Base-by-base conservation (phyloP, 441 rosid species). In the Breynia disticha region DNA sequence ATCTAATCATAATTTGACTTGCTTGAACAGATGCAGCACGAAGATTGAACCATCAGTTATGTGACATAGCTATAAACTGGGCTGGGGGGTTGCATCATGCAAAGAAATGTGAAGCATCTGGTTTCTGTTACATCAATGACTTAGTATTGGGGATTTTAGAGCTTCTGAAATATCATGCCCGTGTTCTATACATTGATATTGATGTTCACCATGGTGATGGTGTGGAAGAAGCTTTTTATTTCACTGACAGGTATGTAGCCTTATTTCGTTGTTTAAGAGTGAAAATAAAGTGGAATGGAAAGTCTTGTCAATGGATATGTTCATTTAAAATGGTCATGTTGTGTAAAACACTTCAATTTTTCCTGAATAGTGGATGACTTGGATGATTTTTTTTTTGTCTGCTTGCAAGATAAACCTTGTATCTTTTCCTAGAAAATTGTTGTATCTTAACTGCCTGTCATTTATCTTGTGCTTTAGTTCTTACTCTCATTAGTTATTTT, bases 191-290 rank as follows among this genome's bases (percentile, higher is more conserved):
- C 57, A 76, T 93, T 57, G 98, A 93, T 71, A 93, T 93, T 49
- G 97, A 93, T 56, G 98, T 93, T 64, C 98, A 93, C 80, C 98
- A 93, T 14, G 98, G 98, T 63, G 98, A 93, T 74, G 97, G 98
- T n/a, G 97, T 93, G 32, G 98, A 93, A 78, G 98, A 93, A 72
- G 97, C 98, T 53, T 93, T 93, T 76, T 93, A 84, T 72, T 89
- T 93, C 63, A 93, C 98, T 52, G 95, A 93, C 76, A 86, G 97
- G 98, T 88, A 72, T 10, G 46, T 15, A 13, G 52, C 50, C 32
- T 55, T 53, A 16, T 68, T 35, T 35, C 48, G 54, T 65, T 37
- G 42, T 52, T 54, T 48, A 52, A 44, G 16, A 42, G 16, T 49
- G 16, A 48, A 28, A 48, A 41, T 52, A 15, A 16, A 53, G 12